phyloP scores from a whole-genome alignment of 345 rosid genomes.

The Rhodomyrtus tomentosa region DNA sequence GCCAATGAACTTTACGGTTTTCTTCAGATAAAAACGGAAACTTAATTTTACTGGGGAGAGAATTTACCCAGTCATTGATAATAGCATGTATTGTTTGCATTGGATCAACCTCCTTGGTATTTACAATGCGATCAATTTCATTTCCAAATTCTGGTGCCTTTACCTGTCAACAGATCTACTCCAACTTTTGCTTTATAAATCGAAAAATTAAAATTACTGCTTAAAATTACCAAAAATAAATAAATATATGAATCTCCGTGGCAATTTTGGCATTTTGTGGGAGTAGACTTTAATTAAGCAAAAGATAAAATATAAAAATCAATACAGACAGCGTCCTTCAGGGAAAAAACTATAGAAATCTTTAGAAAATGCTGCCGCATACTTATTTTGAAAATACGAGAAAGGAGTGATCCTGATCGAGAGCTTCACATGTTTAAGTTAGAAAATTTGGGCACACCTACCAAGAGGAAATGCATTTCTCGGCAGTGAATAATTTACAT shows the following conservation, averaged over 20 bases:
- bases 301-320: neutral
- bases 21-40: neutral
- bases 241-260: neutral
- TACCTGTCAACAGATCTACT: neutral
- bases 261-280: neutral
- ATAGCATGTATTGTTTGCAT: neutral
- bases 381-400: neutral
- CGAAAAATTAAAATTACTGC: neutral
- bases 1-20: neutral
- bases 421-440: neutral
- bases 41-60: neutral
- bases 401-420: neutral
- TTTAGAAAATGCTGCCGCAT: neutral
- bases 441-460: neutral
- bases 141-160: neutral
- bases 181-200: neutral
- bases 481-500: constrained; percentile 4
- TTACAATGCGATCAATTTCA: neutral
- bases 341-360: neutral
- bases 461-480: neutral
- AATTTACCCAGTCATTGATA: neutral
- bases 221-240: neutral
- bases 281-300: neutral
- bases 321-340: neutral
- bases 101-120: neutral